Evolutionary conservation across 495 filamentous ascomycete species (phyloP).

Genomic region (Geopyxis carbonaria): DNA sequence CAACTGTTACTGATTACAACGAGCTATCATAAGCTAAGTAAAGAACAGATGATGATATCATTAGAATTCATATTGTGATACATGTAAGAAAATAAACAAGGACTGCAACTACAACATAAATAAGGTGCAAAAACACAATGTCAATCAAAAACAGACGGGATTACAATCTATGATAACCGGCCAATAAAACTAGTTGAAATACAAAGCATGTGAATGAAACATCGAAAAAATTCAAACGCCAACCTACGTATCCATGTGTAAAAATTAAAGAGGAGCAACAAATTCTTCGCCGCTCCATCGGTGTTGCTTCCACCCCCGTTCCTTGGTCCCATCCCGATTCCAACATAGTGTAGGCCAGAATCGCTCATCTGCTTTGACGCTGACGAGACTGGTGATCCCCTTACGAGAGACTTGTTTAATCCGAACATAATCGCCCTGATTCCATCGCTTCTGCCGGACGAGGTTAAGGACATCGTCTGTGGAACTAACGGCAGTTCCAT

Average conservation of each 20-base stretch:
- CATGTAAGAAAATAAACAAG: no score
- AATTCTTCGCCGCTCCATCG: constrained; percentile 20
- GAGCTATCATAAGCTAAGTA: no score
- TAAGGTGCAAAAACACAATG: no score
- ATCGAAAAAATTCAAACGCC: no score
- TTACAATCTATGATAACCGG: no score
- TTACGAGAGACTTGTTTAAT: constrained; percentile 24
- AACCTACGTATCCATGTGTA: not conserved
- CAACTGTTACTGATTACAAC: no score
- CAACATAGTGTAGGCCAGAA: constrained; percentile 22
- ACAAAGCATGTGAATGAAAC: no score
- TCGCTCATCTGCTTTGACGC: constrained; percentile 21
- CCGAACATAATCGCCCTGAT: constrained; percentile 21
- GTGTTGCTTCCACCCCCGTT: constrained; percentile 16
- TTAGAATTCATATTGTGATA: no score
- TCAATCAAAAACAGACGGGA: no score
- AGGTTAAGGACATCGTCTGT: constrained; percentile 20
- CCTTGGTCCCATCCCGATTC: constrained; percentile 16
- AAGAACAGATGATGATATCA: no score
- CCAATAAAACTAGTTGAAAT: no score
- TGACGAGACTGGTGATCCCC: constrained; percentile 22
- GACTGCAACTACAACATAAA: no score
- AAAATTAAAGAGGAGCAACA: constrained; percentile 6
- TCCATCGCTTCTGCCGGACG: constrained; percentile 20
- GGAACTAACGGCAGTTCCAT: constrained; percentile 13